Conservation (phyloP, 208 protist genomes). For the Borovskyia barvae region DNA sequence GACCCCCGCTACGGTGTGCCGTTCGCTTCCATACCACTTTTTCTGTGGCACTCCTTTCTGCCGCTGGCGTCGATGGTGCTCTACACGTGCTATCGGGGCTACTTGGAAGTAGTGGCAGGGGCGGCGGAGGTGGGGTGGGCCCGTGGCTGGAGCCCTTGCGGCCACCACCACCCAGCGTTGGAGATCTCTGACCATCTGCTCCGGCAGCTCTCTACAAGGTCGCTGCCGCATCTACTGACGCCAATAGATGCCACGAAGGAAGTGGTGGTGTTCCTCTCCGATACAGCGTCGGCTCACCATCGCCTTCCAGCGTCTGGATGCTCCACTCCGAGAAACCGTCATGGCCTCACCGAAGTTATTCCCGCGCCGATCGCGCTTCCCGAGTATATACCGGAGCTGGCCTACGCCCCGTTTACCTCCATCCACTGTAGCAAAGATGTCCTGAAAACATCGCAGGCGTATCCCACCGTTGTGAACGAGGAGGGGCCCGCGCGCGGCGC, state of each 20-base stretch:
- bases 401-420: background rate
- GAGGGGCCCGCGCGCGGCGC: too few relatives aligned
- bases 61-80: conserved; percentile 30
- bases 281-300: background rate
- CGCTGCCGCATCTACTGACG: background rate
- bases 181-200: background rate
- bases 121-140: too few relatives aligned
- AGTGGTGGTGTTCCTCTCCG: background rate
- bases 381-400: background rate
- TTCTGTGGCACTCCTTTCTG: conserved; percentile 27
- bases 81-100: conserved; percentile 43
- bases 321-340: too few relatives aligned
- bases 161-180: too few relatives aligned
- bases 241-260: background rate
- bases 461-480: too few relatives aligned
- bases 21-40: conserved; percentile 35
- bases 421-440: background rate
- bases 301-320: too few relatives aligned
- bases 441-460: too few relatives aligned
- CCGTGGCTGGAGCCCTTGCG: too few relatives aligned
- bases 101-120: too few relatives aligned
- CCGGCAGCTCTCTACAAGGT: background rate
- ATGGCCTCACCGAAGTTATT: background rate
- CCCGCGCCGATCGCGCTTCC: background rate
- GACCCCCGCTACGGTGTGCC: conserved; percentile 50